Evolutionary conservation across 139 green algal species (phyloP).

Genomic region (Haematococcus sp.): DNA sequence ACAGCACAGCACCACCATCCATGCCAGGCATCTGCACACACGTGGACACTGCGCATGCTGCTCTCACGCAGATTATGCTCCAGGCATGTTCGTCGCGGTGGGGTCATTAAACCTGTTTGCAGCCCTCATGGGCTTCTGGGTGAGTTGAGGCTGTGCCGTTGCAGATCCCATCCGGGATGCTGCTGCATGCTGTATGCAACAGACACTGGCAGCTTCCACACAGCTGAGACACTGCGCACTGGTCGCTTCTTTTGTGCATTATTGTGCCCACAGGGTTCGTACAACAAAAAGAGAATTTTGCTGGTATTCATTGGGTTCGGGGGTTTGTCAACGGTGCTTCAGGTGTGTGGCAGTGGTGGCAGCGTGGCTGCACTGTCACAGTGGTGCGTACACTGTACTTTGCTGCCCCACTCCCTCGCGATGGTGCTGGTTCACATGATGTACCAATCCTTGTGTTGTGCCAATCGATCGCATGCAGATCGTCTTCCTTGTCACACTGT

Average conservation of each 20-base stretch:
- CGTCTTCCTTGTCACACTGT: conserved; percentile 13
- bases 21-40: neutral
- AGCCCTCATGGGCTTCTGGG: conserved; percentile 30
- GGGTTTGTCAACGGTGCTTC: conserved; percentile 28
- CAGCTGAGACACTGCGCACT: no score
- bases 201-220: no score
- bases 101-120: conserved; percentile 35
- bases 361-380: no score
- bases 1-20: no score
- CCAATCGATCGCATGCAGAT: conserved; percentile 21
- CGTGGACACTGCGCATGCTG: neutral
- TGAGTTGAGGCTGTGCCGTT: neutral
- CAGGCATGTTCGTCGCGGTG: conserved; percentile 28
- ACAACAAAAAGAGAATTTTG: conserved; percentile 41
- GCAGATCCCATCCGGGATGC: no score
- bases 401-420: no score
- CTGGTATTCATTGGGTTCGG: conserved; percentile 33
- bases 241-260: no score
- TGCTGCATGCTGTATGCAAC: no score
- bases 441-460: no score
- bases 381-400: no score
- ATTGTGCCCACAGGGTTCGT: conserved; percentile 12
- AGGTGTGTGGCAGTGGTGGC: neutral
- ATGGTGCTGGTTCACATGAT: no score
- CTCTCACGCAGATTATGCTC: neutral